phyloP scores from a whole-genome alignment of 1,139 yeast species.

The Suhomyces chickasaworum region DNA sequence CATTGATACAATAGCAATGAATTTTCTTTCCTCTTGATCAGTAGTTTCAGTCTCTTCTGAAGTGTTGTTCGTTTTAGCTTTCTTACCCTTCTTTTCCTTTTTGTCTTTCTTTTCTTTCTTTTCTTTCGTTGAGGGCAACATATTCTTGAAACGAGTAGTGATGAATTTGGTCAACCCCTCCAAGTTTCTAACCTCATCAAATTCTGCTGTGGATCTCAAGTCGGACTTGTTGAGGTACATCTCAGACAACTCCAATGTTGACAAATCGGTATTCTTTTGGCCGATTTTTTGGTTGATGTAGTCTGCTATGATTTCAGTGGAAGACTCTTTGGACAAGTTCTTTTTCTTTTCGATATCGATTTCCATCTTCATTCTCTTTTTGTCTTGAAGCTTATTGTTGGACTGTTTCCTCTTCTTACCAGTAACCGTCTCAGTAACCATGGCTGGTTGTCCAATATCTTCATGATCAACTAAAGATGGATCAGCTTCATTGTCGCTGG shows the following conservation, averaged over 20 bases:
- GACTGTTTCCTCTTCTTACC: constrained; percentile 34
- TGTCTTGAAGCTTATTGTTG: constrained; percentile 43
- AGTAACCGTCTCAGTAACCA: constrained; percentile 16
- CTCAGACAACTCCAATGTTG: constrained; percentile 65
- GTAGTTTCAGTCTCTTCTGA: constrained; percentile 11
- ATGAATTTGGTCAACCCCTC: constrained; percentile 51
- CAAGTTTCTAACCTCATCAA: constrained; percentile 46
- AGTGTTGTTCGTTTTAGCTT: constrained; percentile 18
- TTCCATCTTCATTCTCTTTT: constrained; percentile 63
- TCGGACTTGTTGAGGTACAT: constrained; percentile 50
- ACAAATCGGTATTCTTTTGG: constrained; percentile 54
- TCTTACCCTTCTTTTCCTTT: constrained; percentile 23
- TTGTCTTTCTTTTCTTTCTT: constrained; percentile 32
- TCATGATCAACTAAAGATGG: constrained; percentile 7
- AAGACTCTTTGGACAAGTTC: constrained; percentile 46
- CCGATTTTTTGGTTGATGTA: constrained; percentile 55
- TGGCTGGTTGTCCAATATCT: constrained; percentile 2
- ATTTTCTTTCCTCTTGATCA: constrained; percentile 40
- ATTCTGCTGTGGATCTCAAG: constrained; percentile 55
- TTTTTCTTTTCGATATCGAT: constrained; percentile 54
- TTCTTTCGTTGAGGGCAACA: constrained; percentile 35
- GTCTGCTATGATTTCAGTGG: constrained; percentile 61
- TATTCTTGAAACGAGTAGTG: constrained; percentile 42
- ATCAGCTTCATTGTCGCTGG: constrained; percentile 8
- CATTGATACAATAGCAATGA: constrained; percentile 60